Percentiles rank a stretch among this genome's conserved stretches.
Evolutionary conservation across 768 basidiomycete genomes (phyloP).

Genomic region (Amyloporia xantha): DNA sequence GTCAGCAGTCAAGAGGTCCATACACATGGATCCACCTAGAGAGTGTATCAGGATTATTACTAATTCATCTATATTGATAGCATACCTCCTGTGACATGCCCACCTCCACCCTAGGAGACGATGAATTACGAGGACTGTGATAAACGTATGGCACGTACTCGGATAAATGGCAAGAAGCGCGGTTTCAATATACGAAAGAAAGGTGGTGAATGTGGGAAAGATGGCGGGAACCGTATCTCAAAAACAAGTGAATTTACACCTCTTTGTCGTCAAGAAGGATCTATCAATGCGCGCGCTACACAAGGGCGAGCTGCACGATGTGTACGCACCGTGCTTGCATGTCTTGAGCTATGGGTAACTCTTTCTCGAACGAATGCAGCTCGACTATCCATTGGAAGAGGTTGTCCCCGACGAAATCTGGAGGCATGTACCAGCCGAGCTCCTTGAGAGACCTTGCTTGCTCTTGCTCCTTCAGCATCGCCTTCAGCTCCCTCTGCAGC

Average conservation of each 20-base stretch:
- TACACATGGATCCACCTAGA: slow-evolving; percentile 62
- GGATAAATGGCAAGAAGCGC: slow-evolving; percentile 61
- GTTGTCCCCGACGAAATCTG: slow-evolving; percentile 59
- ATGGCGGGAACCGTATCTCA: slow-evolving; percentile 63
- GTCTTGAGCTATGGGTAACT: slow-evolving; percentile 56
- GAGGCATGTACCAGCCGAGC: slow-evolving; percentile 69
- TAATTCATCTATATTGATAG: background rate
- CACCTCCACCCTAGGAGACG: slow-evolving; percentile 47
- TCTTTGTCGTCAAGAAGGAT: slow-evolving; percentile 23
- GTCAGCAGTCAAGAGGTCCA: slow-evolving; percentile 63
- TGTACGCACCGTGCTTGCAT: slow-evolving; percentile 39
- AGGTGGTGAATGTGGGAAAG: slow-evolving; percentile 63
- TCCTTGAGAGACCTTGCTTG: slow-evolving; percentile 38
- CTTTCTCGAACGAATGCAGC: slow-evolving; percentile 60
- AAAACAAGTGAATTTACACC: slow-evolving; percentile 61
- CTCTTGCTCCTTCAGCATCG: slow-evolving; percentile 57
- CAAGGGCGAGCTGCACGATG: background rate
- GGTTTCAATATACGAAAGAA: slow-evolving; percentile 75
- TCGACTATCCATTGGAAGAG: slow-evolving; percentile 72
- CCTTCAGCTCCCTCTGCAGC: slow-evolving; percentile 53
- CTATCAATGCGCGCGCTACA: background rate
- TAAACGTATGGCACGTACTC: slow-evolving; percentile 18
- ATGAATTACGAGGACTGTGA: background rate
- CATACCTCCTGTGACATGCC: slow-evolving; percentile 56
- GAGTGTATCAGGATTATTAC: slow-evolving; percentile 5